A percentile compares a stretch with the other conserved stretches of the same genome.
Conservation (phyloP, 192 early-diverging fungal genomes). For the Helicostylum pulchrum region DNA sequence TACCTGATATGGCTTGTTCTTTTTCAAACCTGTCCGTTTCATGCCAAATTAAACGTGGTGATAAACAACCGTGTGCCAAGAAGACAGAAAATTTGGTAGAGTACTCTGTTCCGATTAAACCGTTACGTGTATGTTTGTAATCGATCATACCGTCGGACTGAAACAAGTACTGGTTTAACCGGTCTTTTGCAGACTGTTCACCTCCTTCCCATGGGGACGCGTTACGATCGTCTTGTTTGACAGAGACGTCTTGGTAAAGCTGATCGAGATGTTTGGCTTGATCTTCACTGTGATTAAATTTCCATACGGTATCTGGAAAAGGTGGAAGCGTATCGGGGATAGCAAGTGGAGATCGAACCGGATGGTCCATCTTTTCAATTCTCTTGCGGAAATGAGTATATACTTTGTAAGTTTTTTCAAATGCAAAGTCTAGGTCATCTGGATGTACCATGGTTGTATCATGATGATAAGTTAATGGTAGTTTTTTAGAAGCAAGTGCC, state of each 20-base stretch:
- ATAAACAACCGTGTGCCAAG: conserved; percentile 28
- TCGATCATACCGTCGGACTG: conserved; percentile 8
- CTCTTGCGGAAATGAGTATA: conserved; percentile 34
- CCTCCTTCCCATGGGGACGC: conserved; percentile 35
- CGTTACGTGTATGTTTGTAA: conserved; percentile 43
- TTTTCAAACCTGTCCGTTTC: conserved; percentile 10
- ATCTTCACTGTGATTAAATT: not conserved
- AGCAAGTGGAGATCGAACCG: conserved; percentile 8
- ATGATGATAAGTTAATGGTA: not conserved
- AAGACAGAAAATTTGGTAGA: conserved; percentile 37
- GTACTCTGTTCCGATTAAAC: conserved; percentile 39
- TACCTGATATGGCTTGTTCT: not conserved
- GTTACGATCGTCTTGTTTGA: conserved; percentile 4
- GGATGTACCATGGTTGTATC: conserved; percentile 15
- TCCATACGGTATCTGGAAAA: not conserved
- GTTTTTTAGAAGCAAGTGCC: not conserved
- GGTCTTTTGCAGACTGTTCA: conserved; percentile 22
- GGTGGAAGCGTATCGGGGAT: conserved; percentile 3
- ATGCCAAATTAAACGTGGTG: conserved; percentile 18
- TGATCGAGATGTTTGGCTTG: not conserved
- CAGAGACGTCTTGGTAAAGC: not conserved
- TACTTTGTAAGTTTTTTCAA: conserved; percentile 26
- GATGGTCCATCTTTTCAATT: conserved; percentile 27
- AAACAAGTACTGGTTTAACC: conserved; percentile 36
- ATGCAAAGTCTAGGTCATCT: conserved; percentile 16